Evolutionary conservation across 805 yeast species (phyloP), one percentile per base, ranked within the genome.

Genomic region (Myxozyma vanderwaltii): DNA sequence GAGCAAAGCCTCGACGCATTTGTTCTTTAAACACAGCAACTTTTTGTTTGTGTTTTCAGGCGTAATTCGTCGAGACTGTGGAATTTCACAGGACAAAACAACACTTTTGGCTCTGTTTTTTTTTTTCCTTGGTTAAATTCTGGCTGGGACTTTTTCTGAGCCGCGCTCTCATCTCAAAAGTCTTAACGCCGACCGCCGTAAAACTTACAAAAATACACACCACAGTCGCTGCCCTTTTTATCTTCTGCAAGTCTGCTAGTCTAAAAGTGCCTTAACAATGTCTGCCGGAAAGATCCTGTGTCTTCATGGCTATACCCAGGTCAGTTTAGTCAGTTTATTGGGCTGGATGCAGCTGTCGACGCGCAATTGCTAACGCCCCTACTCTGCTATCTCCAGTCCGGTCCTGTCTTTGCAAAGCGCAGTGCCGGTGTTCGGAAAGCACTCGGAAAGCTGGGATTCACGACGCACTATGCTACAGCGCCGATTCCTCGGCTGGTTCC

Each of bases 371-470:
- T 43, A 19, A 26, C 38, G 10, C 19, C 19, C 8, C 13, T 23
- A 12, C 12, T 21, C 10, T 27, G 13, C 1, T 15, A 15, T 19
- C 21, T 17, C 3, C 96, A 92, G 77, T 86, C 85, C 63, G 92
- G 92, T 6, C 80, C 86, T 43, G 79, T 86, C 13, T 92, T 92
- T 75, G 87, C 95, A 53, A 89, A 87, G 66, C 94, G 94, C 72
- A 86, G 96, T 0, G 86, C 96, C 1, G 97, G 96, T 2, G 79
- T 92, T 24, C 80, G 98, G 63, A 92, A 92, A 68, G 81, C 84
- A 44, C 75, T 94, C 2, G 51, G 63, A 80, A 82, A 68, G 79
- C 82, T 35, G 85, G 89, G 48, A 83, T 86, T 67, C 89, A 88
- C 68, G 79, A 89, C 40, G 6, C 82, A 86, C 27, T 92, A 88